Evolutionary conservation across 192 early-diverging fungal species (phyloP), one percentile per base, ranked within the genome.

Genomic region (Phlyctochytrium planicorne): DNA sequence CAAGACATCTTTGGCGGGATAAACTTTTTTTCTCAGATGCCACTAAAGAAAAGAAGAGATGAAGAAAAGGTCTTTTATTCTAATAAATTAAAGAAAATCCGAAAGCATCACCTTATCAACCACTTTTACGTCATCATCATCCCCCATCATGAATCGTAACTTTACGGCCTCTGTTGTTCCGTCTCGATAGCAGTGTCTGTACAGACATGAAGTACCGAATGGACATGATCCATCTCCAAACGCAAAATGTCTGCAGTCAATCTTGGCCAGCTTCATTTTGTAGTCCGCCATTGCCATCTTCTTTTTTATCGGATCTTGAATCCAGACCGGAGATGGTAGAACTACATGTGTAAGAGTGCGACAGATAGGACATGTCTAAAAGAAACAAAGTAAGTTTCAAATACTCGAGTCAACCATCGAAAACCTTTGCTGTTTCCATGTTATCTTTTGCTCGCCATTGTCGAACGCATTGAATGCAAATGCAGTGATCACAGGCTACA

Each of bases 301-400:
- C 61, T 85, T 85, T 23, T 74, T 66, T 24, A 34, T 52, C 35
- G 69, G 29, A 29, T 62, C 59, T 0, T 34, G 37, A 24, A 73
- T 72, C 79, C 78, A 85, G 6, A 75, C 65, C 1, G 67, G 53
- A 3, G 81, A 84, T 2, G 83, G 83, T 20, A 72, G 72, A 1
- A 85, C 71, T 33, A 82, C 73, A 70, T 76, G 75, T 1, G 83
- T 81, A 1, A 71, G 47, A 14, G 66, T 67, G 20, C 83, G 74
- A 69, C 83, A 85, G 20, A 83, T 81, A 12, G 83, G 83, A 68
- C 83, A 85, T 3, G 73, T 61, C 77, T 81, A 40, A 4, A 34
- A 47, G n/a, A 3, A 50, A 23, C 53, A 12, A 14, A 73, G 34
- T 4, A 30, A 31, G 2, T 31, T 23, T 16, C 33, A 29, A n/a